Percentiles rank a stretch among this genome's conserved stretches.
Conservation (phyloP, 2,329 filamentous ascomycete species). For the Cladosporium sp. region DNA sequence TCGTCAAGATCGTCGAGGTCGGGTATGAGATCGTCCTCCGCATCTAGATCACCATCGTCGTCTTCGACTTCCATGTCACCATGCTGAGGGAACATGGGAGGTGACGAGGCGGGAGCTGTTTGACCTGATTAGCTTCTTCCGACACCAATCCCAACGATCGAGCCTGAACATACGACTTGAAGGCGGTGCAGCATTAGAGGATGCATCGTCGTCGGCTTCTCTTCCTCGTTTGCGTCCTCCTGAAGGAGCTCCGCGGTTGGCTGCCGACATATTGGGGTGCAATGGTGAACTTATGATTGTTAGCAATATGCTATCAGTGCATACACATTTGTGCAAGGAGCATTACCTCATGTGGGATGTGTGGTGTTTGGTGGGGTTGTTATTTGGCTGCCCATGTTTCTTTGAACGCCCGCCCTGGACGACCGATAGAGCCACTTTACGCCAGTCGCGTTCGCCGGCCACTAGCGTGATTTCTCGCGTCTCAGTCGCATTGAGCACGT, state of each 20-base stretch:
- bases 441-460: background rate
- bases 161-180: conserved; percentile 55
- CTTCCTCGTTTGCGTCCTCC: conserved; percentile 60
- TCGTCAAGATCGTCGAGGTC: conserved; percentile 67
- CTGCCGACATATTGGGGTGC: conserved; percentile 73
- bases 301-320: background rate
- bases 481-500: background rate
- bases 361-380: conserved; percentile 8
- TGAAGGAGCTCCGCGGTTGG: conserved; percentile 64
- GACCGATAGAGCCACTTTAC: background rate
- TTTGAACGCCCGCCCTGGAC: conserved; percentile 1
- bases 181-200: conserved; percentile 55
- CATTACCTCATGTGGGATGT: conserved; percentile 7
- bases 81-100: conserved; percentile 63
- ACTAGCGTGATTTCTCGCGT: conserved; percentile 2
- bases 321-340: background rate
- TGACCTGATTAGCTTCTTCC: conserved; percentile 10
- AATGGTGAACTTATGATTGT: conserved; percentile 66
- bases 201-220: conserved; percentile 59
- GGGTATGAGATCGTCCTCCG: conserved; percentile 61
- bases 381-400: background rate
- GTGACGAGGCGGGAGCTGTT: conserved; percentile 55
- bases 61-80: conserved; percentile 55
- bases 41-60: conserved; percentile 65
- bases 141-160: background rate